phyloP scores from a whole-genome alignment of 2,329 filamentous ascomycete genomes.

The Xylariaceae sp. region DNA sequence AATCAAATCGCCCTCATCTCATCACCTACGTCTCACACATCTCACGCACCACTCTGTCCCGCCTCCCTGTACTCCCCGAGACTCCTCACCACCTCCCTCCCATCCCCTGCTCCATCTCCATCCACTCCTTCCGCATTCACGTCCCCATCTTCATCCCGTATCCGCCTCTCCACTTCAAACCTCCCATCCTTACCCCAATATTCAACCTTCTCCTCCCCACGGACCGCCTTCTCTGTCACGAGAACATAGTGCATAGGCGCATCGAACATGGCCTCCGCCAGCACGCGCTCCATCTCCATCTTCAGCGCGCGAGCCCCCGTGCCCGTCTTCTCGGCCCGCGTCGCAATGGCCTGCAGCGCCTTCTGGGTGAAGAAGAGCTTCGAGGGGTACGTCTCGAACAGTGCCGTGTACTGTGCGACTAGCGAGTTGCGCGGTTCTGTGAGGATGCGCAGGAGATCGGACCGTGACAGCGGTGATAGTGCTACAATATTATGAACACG shows the following conservation, averaged over 20 bases:
- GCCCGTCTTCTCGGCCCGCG: constrained; percentile 52
- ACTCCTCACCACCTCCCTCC: constrained; percentile 14
- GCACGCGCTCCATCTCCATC: constrained; percentile 74
- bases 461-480: constrained; percentile 66
- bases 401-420: constrained; percentile 79
- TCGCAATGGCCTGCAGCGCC: constrained; percentile 77
- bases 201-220: constrained; percentile 52
- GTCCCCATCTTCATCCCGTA: constrained; percentile 52
- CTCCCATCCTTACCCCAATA: constrained; percentile 68
- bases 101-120: constrained; percentile 1
- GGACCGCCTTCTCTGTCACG: constrained; percentile 66
- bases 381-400: constrained; percentile 77
- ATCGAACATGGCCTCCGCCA: constrained; percentile 79
- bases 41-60: constrained; percentile 29
- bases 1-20: neutral
- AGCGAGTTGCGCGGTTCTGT: constrained; percentile 90
- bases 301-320: constrained; percentile 79
- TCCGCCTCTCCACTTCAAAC: constrained; percentile 63
- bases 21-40: neutral
- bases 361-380: constrained; percentile 78
- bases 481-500: constrained; percentile 88
- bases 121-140: constrained; percentile 5
- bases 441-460: constrained; percentile 76
- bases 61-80: constrained; percentile 28
- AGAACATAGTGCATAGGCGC: constrained; percentile 72